Evolutionary conservation across 2,329 filamentous ascomycete species (phyloP), one percentile per base, ranked within the genome.

Genomic region (Colletotrichum neosansevieriae): DNA sequence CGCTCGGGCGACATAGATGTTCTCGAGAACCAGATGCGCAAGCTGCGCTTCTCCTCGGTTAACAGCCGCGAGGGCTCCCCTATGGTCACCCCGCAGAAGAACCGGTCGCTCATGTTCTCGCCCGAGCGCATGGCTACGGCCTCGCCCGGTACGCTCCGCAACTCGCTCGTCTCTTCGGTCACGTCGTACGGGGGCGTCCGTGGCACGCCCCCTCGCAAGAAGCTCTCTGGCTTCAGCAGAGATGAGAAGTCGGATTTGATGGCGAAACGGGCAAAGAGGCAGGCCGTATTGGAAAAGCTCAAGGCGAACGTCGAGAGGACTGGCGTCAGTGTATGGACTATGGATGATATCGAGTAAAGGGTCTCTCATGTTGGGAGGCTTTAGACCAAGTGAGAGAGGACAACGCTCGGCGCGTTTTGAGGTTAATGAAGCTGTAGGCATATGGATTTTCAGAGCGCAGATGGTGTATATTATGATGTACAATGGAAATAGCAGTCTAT

Each of bases 1-100:
- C 92, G 93, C 76, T 96, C 92, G 76, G 93, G 91, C 66, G 95
- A 98, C 74, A 90, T 99, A 59, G 94, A 97, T 77, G 89, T 97
- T 6, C 85, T 98, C 36, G 96, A 98, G 80, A 88, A 90, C 54
- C 93, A 97, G 76, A 89, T 99, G 81, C 90, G 92, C 67, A 93
- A 90, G 76, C 80, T 97, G 21, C 86, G 86, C 6, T 79, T 93
- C 11, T 78, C 79, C 9, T 78, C 83, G 6, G 73, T 70, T 11
- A 65, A 63, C 34, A 84, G 79, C 74, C 78, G 83, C 45, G 81
- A 85, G 74, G 82, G 75, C 44, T 84, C 77, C 19, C 82, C 81
- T 1, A 77, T 79, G 75, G 73, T 75, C 67, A 82, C 80, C 24
- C 81, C 80, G 3, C 80, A 81, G 63, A 72, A 74, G 71, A 73